phyloP scores from a whole-genome alignment of 2,329 filamentous ascomycete species.

The Paracorniculantispora psalliotae region DNA sequence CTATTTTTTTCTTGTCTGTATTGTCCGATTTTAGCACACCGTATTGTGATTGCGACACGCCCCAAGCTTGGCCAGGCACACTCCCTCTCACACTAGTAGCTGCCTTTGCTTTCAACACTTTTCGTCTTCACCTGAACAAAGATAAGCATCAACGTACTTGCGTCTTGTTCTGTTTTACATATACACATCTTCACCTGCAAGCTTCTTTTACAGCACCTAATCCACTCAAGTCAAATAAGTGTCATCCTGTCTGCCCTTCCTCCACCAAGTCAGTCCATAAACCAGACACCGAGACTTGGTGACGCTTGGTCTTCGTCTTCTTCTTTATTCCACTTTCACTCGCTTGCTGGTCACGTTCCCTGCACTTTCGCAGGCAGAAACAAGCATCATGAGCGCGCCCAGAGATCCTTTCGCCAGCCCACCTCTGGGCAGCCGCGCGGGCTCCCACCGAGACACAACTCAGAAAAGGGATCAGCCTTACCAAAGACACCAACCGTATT shows the following conservation, averaged over 20 bases:
- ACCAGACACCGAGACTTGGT: not conserved
- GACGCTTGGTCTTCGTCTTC: not conserved
- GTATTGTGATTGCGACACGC: not conserved
- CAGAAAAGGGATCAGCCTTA: too few relatives aligned
- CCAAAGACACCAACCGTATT: too few relatives aligned
- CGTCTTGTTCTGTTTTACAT: not conserved
- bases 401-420: not conserved
- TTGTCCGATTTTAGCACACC: too few relatives aligned
- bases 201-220: not conserved
- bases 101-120: not conserved
- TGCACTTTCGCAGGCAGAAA: not conserved
- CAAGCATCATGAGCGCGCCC: not conserved
- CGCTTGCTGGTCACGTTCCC: not conserved
- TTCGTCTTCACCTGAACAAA: not conserved
- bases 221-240: not conserved
- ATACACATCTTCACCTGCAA: not conserved
- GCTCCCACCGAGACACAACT: too few relatives aligned
- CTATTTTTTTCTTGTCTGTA: too few relatives aligned
- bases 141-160: not conserved
- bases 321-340: too few relatives aligned
- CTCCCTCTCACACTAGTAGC: not conserved
- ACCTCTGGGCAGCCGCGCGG: not conserved
- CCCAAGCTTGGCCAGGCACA: not conserved
- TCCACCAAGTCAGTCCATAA: not conserved
- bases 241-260: not conserved